Conservation (phyloP, 352 stramenopile species). For the Phytopythium montanum region DNA sequence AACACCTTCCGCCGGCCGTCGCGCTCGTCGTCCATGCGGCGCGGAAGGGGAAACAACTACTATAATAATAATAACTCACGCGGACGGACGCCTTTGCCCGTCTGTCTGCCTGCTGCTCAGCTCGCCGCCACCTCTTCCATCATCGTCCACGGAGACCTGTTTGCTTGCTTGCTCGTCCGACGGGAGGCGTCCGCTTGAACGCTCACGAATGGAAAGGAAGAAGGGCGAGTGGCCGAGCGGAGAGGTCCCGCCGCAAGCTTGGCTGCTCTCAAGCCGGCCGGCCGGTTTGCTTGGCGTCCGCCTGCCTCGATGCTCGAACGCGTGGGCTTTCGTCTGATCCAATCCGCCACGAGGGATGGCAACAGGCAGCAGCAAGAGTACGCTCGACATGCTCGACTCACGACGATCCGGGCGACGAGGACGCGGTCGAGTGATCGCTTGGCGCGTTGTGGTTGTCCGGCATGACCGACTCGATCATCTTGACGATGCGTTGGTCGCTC, state of each 20-base stretch:
- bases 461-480: slow-evolving; percentile 68
- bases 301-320: neutral
- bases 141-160: slow-evolving; percentile 6
- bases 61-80: slow-evolving; percentile 5
- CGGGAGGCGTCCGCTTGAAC: neutral
- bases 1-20: neutral
- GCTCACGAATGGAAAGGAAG: slow-evolving; percentile 8
- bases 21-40: neutral
- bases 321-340: neutral
- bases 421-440: slow-evolving; percentile 24
- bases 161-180: slow-evolving; percentile 4
- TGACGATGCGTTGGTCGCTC: slow-evolving; percentile 54
- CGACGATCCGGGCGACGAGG: slow-evolving; percentile 26
- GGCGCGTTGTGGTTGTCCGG: slow-evolving; percentile 62
- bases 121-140: slow-evolving; percentile 4
- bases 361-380: neutral
- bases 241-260: neutral
- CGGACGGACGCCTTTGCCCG: neutral
- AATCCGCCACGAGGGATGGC: neutral
- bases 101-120: neutral
- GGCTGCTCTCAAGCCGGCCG: neutral
- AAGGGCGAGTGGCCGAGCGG: neutral
- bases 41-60: neutral
- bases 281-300: neutral
- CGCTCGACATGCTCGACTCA: slow-evolving; percentile 10